These are phyloP conservation scores for Cystobasidium slooffiae DNA, from an alignment of 1,284 basidiomycete species.

Conservation along the genomic window DNA sequence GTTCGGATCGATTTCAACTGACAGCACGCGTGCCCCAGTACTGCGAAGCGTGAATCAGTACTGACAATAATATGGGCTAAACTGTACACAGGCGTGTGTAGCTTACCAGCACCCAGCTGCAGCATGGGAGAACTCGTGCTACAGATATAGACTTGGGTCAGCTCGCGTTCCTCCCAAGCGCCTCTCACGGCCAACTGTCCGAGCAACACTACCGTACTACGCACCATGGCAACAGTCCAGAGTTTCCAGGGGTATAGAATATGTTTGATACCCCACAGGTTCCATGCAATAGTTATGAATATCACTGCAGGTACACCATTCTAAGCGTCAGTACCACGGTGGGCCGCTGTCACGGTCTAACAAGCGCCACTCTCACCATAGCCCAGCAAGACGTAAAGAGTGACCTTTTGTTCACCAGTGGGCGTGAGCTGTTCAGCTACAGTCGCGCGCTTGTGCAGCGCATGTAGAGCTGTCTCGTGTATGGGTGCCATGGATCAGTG, in stretches of 20 bases:
- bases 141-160: not conserved
- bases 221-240: conserved; percentile 4
- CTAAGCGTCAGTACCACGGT: not conserved
- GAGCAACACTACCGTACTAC: not conserved
- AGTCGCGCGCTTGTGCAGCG: conserved; percentile 26
- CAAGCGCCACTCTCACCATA: conserved; percentile 8
- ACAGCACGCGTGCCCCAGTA: conserved; percentile 89
- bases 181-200: not conserved
- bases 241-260: conserved; percentile 41
- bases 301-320: conserved; percentile 7
- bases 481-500: conserved; percentile 18
- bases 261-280: conserved; percentile 38
- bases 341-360: not conserved
- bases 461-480: conserved; percentile 18
- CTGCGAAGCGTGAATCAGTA: conserved; percentile 55
- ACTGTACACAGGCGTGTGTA: not conserved
- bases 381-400: conserved; percentile 23
- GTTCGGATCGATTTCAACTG: conserved; percentile 79
- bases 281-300: conserved; percentile 43
- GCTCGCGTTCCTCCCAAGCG: not conserved
- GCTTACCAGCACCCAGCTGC: conserved; percentile 59
- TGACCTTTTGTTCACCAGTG: conserved; percentile 30
- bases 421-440: conserved; percentile 41
- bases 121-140: conserved; percentile 53
- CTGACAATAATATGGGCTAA: not conserved